Evolutionary conservation across 257 asterid species (phyloP).

Genomic region (Orobanche coerulescens): DNA sequence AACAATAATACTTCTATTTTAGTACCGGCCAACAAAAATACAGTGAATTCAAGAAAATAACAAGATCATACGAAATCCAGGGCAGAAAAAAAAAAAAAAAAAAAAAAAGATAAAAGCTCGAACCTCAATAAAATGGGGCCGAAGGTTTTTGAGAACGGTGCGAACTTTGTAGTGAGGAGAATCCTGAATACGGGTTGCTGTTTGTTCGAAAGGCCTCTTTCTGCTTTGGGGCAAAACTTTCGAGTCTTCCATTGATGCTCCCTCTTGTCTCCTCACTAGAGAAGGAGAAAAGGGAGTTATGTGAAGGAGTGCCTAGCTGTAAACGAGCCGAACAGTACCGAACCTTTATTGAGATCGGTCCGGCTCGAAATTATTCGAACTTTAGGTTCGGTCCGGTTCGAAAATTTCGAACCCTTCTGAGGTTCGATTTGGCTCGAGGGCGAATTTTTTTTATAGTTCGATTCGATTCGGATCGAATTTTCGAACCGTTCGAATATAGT

Average conservation of each 20-base stretch:
- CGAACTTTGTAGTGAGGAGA: conserved; percentile 55
- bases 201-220: conserved; percentile 39
- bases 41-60: background rate
- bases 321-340: no score
- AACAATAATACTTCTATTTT: background rate
- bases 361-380: no score
- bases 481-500: no score
- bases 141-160: conserved; percentile 45
- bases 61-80: background rate
- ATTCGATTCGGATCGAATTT: no score
- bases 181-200: conserved; percentile 25
- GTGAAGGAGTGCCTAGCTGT: no score
- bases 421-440: no score
- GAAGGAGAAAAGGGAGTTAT: background rate
- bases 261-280: background rate
- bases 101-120: background rate
- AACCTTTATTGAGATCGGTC: no score
- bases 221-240: conserved; percentile 27
- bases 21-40: background rate
- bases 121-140: conserved; percentile 68
- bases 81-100: background rate
- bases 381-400: no score
- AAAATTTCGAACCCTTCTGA: no score
- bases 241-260: conserved; percentile 28
- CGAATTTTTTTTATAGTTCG: no score